Evolutionary conservation across 2,329 filamentous ascomycete genomes (phyloP).

Genomic region (Cladosporium halotolerans): DNA sequence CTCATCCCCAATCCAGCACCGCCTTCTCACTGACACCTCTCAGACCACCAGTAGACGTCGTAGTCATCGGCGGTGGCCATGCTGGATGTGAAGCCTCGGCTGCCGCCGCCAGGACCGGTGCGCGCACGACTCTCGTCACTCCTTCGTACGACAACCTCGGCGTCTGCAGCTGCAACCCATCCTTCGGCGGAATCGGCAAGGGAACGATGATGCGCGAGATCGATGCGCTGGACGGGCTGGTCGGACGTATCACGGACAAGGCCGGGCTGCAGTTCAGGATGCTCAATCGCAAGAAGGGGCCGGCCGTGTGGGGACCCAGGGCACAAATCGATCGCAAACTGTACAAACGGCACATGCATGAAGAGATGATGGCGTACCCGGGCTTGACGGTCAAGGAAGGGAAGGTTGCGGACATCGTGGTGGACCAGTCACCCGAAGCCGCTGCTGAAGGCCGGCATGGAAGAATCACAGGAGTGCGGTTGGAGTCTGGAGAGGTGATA

Average conservation of each 20-base stretch:
- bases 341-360: conserved; percentile 85
- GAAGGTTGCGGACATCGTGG: conserved; percentile 86
- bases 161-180: conserved; percentile 94
- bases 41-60: conserved; percentile 58
- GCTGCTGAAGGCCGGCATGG: conserved; percentile 50
- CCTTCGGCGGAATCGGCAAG: conserved; percentile 97
- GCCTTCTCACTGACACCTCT: conserved; percentile 28
- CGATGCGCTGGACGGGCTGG: conserved; percentile 86
- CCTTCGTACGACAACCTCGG: conserved; percentile 84
- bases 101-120: conserved; percentile 81
- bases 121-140: conserved; percentile 82
- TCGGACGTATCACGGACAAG: conserved; percentile 84
- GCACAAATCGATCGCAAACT: conserved; percentile 90
- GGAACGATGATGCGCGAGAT: conserved; percentile 93
- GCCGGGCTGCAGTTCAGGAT: conserved; percentile 90
- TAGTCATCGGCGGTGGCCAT: conserved; percentile 93
- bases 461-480: conserved; percentile 73
- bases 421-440: conserved; percentile 50
- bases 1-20: conserved; percentile 21
- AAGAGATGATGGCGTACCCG: conserved; percentile 71
- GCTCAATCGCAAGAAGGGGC: conserved; percentile 82
- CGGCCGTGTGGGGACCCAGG: conserved; percentile 92
- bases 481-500: conserved; percentile 83
- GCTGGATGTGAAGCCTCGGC: conserved; percentile 91
- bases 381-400: conserved; percentile 76